Evolutionary conservation across 176 grass and related monocot species (phyloP).

Genomic region (Stipa capillata): DNA sequence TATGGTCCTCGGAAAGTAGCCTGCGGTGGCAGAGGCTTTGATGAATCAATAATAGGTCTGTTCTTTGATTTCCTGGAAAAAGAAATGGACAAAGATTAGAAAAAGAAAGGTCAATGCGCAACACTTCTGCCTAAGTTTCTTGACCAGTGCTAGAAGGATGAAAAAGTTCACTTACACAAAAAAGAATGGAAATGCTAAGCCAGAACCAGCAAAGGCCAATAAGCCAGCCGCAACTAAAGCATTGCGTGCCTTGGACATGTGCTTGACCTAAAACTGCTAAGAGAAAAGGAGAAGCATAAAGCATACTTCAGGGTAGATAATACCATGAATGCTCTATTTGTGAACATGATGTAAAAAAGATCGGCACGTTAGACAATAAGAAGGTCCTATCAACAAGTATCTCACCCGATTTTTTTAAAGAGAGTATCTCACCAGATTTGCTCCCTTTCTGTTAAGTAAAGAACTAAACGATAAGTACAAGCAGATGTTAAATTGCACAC

Average conservation of each 20-base stretch:
- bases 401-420: not conserved
- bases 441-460: not conserved
- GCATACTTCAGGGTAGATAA: not conserved
- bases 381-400: not conserved
- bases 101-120: not conserved
- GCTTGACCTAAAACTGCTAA: slow-evolving; percentile 24
- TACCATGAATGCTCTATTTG: not conserved
- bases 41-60: slow-evolving; percentile 54
- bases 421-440: not conserved
- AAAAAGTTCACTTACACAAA: slow-evolving; percentile 43
- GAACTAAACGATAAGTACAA: not conserved
- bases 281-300: slow-evolving; percentile 9
- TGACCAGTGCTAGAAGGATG: not conserved
- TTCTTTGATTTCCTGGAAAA: slow-evolving; percentile 58
- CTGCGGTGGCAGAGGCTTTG: slow-evolving; percentile 83
- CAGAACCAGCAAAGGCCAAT: slow-evolving; percentile 40
- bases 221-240: slow-evolving; percentile 46
- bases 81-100: not conserved
- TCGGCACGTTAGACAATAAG: not conserved
- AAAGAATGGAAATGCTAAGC: slow-evolving; percentile 67
- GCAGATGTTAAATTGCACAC: not conserved
- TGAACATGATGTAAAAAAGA: not conserved
- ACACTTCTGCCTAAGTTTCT: not conserved
- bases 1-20: slow-evolving; percentile 91
- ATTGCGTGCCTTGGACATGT: slow-evolving; percentile 73